These are phyloP conservation scores for Anisogramma anomala DNA, from an alignment of 2,329 filamentous ascomycete species.

Conservation along the genomic window DNA sequence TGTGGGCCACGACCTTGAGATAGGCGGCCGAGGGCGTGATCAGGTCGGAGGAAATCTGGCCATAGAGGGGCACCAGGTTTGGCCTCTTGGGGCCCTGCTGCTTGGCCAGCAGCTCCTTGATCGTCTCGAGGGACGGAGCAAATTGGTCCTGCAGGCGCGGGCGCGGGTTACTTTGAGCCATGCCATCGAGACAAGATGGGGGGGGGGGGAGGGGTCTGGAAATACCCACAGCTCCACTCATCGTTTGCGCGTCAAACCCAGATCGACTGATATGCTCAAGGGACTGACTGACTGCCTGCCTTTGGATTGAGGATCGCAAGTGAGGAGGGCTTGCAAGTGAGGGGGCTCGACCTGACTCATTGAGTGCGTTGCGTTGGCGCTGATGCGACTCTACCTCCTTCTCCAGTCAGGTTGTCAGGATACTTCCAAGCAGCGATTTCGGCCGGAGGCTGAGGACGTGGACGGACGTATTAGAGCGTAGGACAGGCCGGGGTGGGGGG, in stretches of 20 bases:
- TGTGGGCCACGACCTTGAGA: slow-evolving; percentile 73
- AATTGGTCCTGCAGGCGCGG: slow-evolving; percentile 19
- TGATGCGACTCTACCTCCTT: too few relatives aligned
- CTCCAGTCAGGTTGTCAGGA: too few relatives aligned
- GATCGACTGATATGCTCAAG: background rate
- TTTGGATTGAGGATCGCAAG: too few relatives aligned
- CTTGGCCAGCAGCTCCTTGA: slow-evolving; percentile 31
- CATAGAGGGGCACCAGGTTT: slow-evolving; percentile 65
- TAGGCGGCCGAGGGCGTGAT: slow-evolving; percentile 93
- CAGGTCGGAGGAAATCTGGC: slow-evolving; percentile 80
- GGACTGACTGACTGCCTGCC: too few relatives aligned
- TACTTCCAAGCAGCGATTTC: too few relatives aligned
- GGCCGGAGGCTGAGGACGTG: too few relatives aligned
- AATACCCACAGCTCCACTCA: slow-evolving; percentile 13
- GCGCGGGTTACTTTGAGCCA: slow-evolving; percentile 23
- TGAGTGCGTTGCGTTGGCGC: too few relatives aligned
- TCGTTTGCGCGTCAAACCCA: slow-evolving; percentile 9
- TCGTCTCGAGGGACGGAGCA: slow-evolving; percentile 35
- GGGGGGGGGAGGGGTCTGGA: slow-evolving; percentile 1
- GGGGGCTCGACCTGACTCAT: slow-evolving; percentile 14
- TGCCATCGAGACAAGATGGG: slow-evolving; percentile 3
- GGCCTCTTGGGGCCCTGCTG: slow-evolving; percentile 30
- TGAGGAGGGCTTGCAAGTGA: too few relatives aligned
- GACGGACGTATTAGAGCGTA: too few relatives aligned
- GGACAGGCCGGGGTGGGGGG: background rate